Conservation (phyloP, 805 yeast species). For the Ogataea chonburiensis region DNA sequence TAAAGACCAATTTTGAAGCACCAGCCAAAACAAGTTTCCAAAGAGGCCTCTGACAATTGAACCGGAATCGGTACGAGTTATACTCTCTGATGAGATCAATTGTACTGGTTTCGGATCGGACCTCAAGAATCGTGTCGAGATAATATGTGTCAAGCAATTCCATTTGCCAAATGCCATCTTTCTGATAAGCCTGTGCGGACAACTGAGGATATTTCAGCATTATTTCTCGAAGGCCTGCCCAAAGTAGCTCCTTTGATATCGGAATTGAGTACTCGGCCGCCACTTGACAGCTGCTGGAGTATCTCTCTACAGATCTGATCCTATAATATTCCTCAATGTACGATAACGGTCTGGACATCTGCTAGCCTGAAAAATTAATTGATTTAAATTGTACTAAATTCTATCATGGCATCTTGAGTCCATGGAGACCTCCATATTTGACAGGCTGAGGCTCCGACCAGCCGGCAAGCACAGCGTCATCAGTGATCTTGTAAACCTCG, state of each 20-base stretch:
- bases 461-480: constrained; percentile 41
- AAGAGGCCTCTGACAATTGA: constrained; percentile 16
- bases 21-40: constrained; percentile 25
- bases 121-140: constrained; percentile 20
- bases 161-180: constrained; percentile 1
- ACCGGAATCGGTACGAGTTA: constrained; percentile 4
- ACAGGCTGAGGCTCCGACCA: constrained; percentile 55
- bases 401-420: constrained; percentile 36
- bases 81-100: constrained; percentile 8
- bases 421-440: constrained; percentile 58
- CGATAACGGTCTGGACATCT: constrained; percentile 9
- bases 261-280: constrained; percentile 16
- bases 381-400: not conserved
- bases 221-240: constrained; percentile 15
- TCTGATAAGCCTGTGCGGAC: constrained; percentile 15
- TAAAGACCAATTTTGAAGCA: constrained; percentile 19
- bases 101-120: constrained; percentile 11
- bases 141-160: constrained; percentile 8
- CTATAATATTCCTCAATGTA: constrained; percentile 14
- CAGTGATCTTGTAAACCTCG: constrained; percentile 56
- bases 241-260: constrained; percentile 11
- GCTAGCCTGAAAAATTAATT: too few relatives aligned
- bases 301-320: constrained; percentile 1
- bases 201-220: constrained; percentile 19
- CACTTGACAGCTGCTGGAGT: constrained; percentile 15